Percentiles rank a stretch among this genome's conserved stretches.
phyloP scores from a whole-genome alignment of 2,329 filamentous ascomycete species.

The Aspergillus ibericus region DNA sequence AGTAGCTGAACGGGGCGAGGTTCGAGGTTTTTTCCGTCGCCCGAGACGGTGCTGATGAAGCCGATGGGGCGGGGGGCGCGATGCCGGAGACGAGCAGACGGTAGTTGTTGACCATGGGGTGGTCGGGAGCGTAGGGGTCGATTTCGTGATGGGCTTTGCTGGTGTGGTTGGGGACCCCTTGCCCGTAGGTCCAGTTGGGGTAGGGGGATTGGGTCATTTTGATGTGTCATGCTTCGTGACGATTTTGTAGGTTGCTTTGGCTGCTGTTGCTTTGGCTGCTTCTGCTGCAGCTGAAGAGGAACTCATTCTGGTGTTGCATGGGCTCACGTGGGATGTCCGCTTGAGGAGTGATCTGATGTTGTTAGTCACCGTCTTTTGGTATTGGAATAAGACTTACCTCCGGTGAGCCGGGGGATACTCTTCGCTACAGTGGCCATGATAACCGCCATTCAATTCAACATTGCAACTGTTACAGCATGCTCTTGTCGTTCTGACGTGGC shows the following conservation, averaged over 20 bases:
- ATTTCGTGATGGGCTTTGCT: slow-evolving; percentile 58
- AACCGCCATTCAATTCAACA: too few relatives aligned
- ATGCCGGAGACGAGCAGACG: slow-evolving; percentile 81
- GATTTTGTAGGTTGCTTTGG: slow-evolving; percentile 19
- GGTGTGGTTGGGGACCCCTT: slow-evolving; percentile 20
- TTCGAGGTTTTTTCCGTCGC: slow-evolving; percentile 64
- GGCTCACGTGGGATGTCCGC: neutral
- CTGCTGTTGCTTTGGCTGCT: neutral
- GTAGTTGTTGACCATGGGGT: slow-evolving; percentile 73
- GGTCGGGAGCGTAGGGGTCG: slow-evolving; percentile 70
- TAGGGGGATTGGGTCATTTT: slow-evolving; percentile 38
- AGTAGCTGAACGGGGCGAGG: slow-evolving; percentile 81
- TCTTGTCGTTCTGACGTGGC: too few relatives aligned
- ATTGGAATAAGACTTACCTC: neutral
- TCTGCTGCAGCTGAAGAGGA: too few relatives aligned
- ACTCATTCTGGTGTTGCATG: neutral
- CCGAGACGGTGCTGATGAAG: slow-evolving; percentile 56
- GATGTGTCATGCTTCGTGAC: slow-evolving; percentile 24
- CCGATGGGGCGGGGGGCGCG: slow-evolving; percentile 74
- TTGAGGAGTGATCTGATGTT: neutral
- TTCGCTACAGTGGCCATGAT: neutral
- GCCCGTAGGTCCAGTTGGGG: slow-evolving; percentile 32
- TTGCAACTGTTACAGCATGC: too few relatives aligned
- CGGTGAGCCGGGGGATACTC: neutral
- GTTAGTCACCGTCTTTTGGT: neutral